phyloP scores from a whole-genome alignment of 306 rosid genomes.

The Oxytropis ochrocephala region DNA sequence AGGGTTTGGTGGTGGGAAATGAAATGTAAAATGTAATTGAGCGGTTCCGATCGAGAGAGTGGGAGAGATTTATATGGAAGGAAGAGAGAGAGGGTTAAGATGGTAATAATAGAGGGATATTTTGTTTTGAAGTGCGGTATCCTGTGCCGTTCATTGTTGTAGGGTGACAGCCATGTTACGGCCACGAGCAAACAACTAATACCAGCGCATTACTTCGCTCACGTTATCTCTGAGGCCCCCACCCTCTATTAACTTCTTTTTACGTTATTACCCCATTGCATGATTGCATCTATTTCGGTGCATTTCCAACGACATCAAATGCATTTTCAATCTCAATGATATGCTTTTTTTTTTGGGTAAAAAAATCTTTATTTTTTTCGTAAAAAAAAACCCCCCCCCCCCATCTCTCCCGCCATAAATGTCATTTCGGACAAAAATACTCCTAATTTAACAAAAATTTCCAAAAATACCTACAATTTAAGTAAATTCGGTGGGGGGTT shows the following conservation, averaged over 20 bases:
- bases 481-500: too few species aligned
- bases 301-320: background rate
- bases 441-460: too few species aligned
- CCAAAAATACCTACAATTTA: too few species aligned
- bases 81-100: slow-evolving; percentile 32
- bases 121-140: slow-evolving; percentile 32
- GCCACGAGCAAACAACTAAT: slow-evolving; percentile 25
- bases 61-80: background rate
- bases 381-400: too few species aligned
- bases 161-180: slow-evolving; percentile 31
- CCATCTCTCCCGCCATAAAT: too few species aligned
- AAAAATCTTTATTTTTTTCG: too few species aligned
- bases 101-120: slow-evolving; percentile 55
- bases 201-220: slow-evolving; percentile 27
- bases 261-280: slow-evolving; percentile 13
- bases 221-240: slow-evolving; percentile 30
- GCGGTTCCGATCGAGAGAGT: background rate
- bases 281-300: slow-evolving; percentile 17
- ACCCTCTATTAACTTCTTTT: slow-evolving; percentile 9
- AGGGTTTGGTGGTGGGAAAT: slow-evolving; percentile 7
- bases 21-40: background rate
- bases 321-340: background rate
- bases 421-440: too few species aligned
- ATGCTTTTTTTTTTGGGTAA: too few species aligned
- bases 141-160: slow-evolving; percentile 17